Conservation (phyloP, 1,284 basidiomycete genomes). For the Rhodotorula sp. region DNA sequence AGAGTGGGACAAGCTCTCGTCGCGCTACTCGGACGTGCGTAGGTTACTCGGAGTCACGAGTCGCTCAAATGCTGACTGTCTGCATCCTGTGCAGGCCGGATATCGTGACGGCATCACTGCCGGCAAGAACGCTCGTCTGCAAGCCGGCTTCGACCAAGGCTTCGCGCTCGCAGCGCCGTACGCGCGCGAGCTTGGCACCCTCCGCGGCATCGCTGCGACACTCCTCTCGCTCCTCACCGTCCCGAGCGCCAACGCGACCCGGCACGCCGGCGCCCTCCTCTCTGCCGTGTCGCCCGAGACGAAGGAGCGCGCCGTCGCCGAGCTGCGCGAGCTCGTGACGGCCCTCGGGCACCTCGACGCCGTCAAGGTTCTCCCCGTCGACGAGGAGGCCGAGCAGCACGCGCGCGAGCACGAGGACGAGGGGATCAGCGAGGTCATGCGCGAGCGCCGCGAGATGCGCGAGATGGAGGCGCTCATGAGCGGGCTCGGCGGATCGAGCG, state of each 20-base stretch:
- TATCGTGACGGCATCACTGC: slow-evolving; percentile 84
- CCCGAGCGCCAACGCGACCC: slow-evolving; percentile 25
- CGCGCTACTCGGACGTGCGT: slow-evolving; percentile 42
- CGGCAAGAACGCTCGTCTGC: slow-evolving; percentile 75
- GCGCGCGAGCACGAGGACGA: slow-evolving; percentile 57
- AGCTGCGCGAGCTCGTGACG: slow-evolving; percentile 60
- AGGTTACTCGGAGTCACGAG: no score
- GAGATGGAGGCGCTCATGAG: slow-evolving; percentile 44
- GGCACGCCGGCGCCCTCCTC: slow-evolving; percentile 16
- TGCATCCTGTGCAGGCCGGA: slow-evolving; percentile 62
- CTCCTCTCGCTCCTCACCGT: slow-evolving; percentile 59
- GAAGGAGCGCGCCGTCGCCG: slow-evolving; percentile 41
- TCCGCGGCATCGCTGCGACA: slow-evolving; percentile 67
- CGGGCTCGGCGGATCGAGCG: slow-evolving; percentile 18
- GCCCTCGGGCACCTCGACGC: slow-evolving; percentile 63
- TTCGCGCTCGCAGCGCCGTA: slow-evolving; percentile 70
- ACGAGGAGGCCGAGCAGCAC: slow-evolving; percentile 70
- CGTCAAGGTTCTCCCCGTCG: slow-evolving; percentile 66
- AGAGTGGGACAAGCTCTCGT: slow-evolving; percentile 43
- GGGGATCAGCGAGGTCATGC: slow-evolving; percentile 33
- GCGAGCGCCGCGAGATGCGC: slow-evolving; percentile 41
- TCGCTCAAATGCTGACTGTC: not conserved
- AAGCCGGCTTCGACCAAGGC: slow-evolving; percentile 76
- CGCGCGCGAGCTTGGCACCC: slow-evolving; percentile 67
- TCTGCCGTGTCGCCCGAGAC: slow-evolving; percentile 36